These are phyloP conservation scores for Metarhizium anisopliae DNA, from an alignment of 2,329 filamentous ascomycete species.

Conservation along the genomic window DNA sequence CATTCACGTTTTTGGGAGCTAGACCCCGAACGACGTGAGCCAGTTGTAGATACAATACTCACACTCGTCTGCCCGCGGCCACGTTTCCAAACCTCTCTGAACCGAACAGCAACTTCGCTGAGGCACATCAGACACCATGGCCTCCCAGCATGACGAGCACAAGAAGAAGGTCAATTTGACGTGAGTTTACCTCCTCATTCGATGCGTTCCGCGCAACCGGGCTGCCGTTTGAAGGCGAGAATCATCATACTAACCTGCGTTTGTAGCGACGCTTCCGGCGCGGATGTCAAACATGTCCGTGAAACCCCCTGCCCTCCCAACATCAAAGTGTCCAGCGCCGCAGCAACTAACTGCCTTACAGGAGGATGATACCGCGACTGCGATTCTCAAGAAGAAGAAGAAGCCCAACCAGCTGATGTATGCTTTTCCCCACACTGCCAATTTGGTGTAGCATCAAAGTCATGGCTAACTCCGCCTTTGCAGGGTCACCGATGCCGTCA, in stretches of 20 bases:
- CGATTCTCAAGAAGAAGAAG: conserved; percentile 99
- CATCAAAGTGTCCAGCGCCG: conserved; percentile 8
- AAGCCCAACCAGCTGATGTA: conserved; percentile 99
- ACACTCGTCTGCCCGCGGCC: conserved; percentile 7
- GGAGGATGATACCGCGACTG: conserved; percentile 87
- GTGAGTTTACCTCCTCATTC: conserved; percentile 41
- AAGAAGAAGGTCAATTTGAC: conserved; percentile 80
- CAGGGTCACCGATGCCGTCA: conserved; percentile 95
- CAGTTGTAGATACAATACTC: neutral
- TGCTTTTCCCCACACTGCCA: conserved; percentile 23
- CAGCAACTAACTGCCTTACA: conserved; percentile 30
- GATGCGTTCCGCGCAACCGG: neutral
- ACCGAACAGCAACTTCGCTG: conserved; percentile 17
- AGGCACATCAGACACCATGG: conserved; percentile 49
- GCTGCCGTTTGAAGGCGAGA: neutral
- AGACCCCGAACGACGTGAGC: neutral
- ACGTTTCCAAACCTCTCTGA: conserved; percentile 15
- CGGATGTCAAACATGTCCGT: conserved; percentile 74
- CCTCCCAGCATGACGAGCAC: conserved; percentile 55
- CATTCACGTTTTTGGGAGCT: neutral
- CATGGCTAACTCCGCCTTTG: neutral
- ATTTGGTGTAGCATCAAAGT: neutral
- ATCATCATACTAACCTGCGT: neutral
- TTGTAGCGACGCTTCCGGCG: conserved; percentile 75
- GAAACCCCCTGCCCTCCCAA: conserved; percentile 2